These are phyloP conservation scores for Ceratobasidium theobromae DNA, from an alignment of 1,284 basidiomycete genomes.

Conservation along the genomic window DNA sequence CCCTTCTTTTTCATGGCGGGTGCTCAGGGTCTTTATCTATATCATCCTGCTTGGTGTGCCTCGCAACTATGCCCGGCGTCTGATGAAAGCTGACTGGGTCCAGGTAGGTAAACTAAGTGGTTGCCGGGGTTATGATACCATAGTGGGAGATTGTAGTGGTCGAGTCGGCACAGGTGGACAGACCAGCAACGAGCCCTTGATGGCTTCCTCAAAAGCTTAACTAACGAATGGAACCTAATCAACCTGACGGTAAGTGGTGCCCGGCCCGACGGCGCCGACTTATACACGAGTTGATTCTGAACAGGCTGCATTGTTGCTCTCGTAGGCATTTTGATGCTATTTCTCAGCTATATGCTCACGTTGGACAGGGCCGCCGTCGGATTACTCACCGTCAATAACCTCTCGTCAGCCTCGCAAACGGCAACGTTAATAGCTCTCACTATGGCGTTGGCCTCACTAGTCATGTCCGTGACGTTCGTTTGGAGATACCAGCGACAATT, in stretches of 20 bases:
- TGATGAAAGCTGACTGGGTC: constrained; percentile 33
- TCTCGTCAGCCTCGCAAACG: constrained; percentile 22
- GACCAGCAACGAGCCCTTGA: constrained; percentile 35
- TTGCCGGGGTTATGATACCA: not conserved
- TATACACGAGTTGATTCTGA: not conserved
- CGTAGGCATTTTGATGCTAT: not conserved
- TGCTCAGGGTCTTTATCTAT: constrained; percentile 22
- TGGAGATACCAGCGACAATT: constrained; percentile 36
- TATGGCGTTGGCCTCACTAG: constrained; percentile 31
- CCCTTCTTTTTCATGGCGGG: constrained; percentile 1
- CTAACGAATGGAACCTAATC: constrained; percentile 35
- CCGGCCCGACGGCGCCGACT: too few species aligned
- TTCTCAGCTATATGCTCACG: not conserved
- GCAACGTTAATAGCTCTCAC: constrained; percentile 32
- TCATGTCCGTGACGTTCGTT: constrained; percentile 31
- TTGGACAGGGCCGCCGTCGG: constrained; percentile 28
- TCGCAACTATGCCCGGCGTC: constrained; percentile 24
- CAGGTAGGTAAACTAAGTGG: constrained; percentile 17
- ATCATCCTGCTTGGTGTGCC: constrained; percentile 30
- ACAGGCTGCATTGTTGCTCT: constrained; percentile 12
- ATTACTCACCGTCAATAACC: constrained; percentile 29
- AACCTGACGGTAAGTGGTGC: constrained; percentile 33
- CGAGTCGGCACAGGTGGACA: constrained; percentile 34
- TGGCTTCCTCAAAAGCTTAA: constrained; percentile 34
- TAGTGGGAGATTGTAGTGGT: constrained; percentile 25